Conservation (phyloP, 2,329 filamentous ascomycete species). For the Ramichloridium luteum region DNA sequence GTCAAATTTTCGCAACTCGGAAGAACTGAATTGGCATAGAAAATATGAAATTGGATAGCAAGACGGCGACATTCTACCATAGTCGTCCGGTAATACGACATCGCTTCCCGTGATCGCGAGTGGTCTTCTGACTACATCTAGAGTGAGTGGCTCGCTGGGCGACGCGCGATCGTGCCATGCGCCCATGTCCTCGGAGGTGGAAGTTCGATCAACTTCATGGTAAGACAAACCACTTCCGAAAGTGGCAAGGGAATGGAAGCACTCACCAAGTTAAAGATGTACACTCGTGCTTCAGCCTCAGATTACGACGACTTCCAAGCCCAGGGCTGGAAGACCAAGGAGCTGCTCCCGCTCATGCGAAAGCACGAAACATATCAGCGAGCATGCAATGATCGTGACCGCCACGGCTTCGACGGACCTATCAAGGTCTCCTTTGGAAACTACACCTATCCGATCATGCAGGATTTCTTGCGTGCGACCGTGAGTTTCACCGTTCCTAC, state of each 20-base stretch:
- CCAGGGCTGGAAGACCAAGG: constrained; percentile 67
- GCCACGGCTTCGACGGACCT: constrained; percentile 67
- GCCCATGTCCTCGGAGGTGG: constrained; percentile 53
- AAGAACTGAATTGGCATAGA: no score
- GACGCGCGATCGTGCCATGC: constrained; percentile 61
- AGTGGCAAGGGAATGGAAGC: no score
- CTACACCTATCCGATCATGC: constrained; percentile 63
- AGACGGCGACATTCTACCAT: constrained; percentile 72
- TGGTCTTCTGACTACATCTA: no score
- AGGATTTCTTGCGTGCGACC: constrained; percentile 53
- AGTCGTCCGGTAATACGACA: constrained; percentile 64
- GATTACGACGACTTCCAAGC: constrained; percentile 71
- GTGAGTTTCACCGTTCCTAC: constrained; percentile 26
- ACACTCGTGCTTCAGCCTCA: constrained; percentile 57
- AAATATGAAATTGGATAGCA: constrained; percentile 72
- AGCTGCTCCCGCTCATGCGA: constrained; percentile 63
- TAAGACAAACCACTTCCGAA: no score
- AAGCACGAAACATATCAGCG: constrained; percentile 70
- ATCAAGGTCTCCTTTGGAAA: constrained; percentile 76
- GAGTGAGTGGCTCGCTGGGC: constrained; percentile 57
- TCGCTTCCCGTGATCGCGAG: no score
- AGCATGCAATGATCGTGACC: constrained; percentile 41
- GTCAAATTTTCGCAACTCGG: no score
- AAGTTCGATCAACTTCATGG: constrained; percentile 68
- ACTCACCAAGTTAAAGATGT: constrained; percentile 41